Base-by-base conservation (phyloP, 176 grass and related monocot genomes). In the Metroxylon sagu region DNA sequence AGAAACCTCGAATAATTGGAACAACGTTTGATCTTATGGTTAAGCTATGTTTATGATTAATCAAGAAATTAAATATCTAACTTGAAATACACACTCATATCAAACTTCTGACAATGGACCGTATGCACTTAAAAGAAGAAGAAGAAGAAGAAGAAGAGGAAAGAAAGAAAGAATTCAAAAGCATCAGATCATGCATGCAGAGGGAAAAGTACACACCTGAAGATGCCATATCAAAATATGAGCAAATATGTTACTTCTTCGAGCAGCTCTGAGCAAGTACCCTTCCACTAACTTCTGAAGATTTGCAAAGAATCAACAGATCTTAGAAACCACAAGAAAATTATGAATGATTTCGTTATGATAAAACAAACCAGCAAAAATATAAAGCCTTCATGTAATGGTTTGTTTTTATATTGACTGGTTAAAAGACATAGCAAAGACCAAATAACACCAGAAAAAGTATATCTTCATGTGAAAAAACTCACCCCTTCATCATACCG, bases 191-290 rank as follows among this genome's bases (percentile, higher is more conserved):
- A 43, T 43, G 35, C 10, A 14, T 17, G 26, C 16, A 31, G 25
- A 72, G 19, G 48, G 5, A 6, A 30, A 21, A 73, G 14, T 5
- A 5, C 4, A 70, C 31, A 98, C 93, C 93, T 98, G 93, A 74
- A 98, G 79, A 85, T 89, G 82, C 93, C 87, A 98, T 83, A 98
- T 98, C 69, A 98, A 81, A 62, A 98, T 98, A 88, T 98, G 93
- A 81, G 93, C 78, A 92, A 98, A 98, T 75, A 92, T 85, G 73
- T 92, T 92, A 76, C 93, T 98, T 85, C 84, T 88, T 17, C 61
- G 76, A 70, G 87, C 79, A 73, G 93, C 93, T 85, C 93, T 81
- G 80, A 98, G 93, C 76, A 98, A 83, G 59, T 98, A 98, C 39
- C 93, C 84, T 85, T 98, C 93, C 70, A 98, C 87, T 73, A 98